Evolutionary conservation across 164 flowering plant genomes (phyloP).

Genomic region (Echeveria elegans): DNA sequence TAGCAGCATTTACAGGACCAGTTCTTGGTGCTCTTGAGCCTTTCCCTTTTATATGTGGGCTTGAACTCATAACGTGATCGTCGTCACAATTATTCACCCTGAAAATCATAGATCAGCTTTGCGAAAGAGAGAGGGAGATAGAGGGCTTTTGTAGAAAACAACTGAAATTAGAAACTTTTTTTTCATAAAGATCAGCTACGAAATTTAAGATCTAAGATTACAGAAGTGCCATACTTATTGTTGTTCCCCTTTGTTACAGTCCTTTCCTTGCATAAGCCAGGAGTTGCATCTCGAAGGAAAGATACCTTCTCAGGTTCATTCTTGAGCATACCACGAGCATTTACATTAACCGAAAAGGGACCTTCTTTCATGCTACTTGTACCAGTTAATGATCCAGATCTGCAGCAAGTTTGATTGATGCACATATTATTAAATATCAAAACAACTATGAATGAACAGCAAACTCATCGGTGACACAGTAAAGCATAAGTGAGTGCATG

Average conservation of each 20-base stretch:
- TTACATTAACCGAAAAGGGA: slow-evolving; percentile 29
- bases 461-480: not conserved
- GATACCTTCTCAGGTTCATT: slow-evolving; percentile 44
- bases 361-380: slow-evolving; percentile 33
- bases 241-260: slow-evolving; percentile 28
- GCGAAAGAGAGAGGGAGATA: not conserved
- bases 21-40: slow-evolving; percentile 67
- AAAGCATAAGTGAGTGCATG: not conserved
- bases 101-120: slow-evolving; percentile 3
- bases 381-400: slow-evolving; percentile 45
- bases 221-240: slow-evolving; percentile 18
- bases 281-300: slow-evolving; percentile 30
- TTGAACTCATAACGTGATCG: slow-evolving; percentile 27
- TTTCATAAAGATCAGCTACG: not conserved
- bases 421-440: not conserved
- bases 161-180: not conserved
- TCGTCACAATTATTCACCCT: slow-evolving; percentile 52
- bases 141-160: not conserved
- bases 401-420: slow-evolving; percentile 18
- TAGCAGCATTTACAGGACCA: slow-evolving; percentile 35
- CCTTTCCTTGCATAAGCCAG: slow-evolving; percentile 38
- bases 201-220: not conserved
- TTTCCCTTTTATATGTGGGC: slow-evolving; percentile 53
- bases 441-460: not conserved
- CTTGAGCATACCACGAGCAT: slow-evolving; percentile 27